These are phyloP conservation scores for Kwoniella mangroviensis DNA, from an alignment of 768 basidiomycete species.

Conservation along the genomic window DNA sequence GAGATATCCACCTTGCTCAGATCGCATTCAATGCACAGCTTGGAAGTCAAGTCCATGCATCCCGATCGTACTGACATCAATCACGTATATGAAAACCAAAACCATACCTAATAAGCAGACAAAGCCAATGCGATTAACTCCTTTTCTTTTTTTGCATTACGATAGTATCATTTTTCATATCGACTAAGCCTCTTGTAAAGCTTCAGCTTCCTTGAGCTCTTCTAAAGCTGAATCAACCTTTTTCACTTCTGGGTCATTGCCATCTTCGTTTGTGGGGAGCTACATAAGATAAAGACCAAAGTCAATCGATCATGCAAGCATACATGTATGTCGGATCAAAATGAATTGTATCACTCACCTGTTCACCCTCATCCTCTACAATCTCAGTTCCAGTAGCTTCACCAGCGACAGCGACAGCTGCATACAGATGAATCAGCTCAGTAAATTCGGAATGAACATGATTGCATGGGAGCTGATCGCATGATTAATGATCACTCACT, in stretches of 20 bases:
- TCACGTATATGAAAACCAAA: too few species aligned
- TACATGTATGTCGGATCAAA: background rate
- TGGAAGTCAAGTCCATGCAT: too few species aligned
- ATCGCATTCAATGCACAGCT: too few species aligned
- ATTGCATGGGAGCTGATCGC: background rate
- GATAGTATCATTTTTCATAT: background rate
- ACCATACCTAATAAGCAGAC: too few species aligned
- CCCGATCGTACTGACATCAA: too few species aligned
- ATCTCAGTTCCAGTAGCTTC: constrained; percentile 41
- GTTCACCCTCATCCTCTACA: constrained; percentile 47
- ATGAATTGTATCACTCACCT: constrained; percentile 34
- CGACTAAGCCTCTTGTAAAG: constrained; percentile 9
- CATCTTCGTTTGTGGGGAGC: constrained; percentile 39
- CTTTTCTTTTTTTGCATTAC: background rate
- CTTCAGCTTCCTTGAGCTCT: constrained; percentile 45
- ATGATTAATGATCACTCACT: constrained; percentile 37
- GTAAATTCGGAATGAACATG: background rate
- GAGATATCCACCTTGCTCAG: too few species aligned
- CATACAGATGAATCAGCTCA: constrained; percentile 1
- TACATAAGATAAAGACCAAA: background rate
- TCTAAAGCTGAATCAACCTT: constrained; percentile 48
- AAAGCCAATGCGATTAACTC: too few species aligned
- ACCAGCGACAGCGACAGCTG: constrained; percentile 49
- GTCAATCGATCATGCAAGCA: background rate
- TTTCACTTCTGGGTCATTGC: constrained; percentile 39